These are phyloP conservation scores for Acanthamoeba castellanii DNA, from an alignment of 208 protist species.

Conservation along the genomic window DNA sequence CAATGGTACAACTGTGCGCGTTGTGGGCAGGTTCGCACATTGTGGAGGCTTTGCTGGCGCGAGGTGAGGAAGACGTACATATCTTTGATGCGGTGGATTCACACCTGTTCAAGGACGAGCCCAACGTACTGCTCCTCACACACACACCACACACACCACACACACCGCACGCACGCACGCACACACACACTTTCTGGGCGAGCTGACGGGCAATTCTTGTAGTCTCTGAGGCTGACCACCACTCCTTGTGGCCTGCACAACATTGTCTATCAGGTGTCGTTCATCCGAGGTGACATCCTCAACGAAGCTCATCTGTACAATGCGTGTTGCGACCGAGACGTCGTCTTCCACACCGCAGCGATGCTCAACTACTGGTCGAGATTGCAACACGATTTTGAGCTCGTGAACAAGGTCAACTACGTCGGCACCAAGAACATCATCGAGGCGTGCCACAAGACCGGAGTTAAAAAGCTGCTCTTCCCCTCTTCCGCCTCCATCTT, in stretches of 20 bases:
- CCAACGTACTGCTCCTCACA: not conserved
- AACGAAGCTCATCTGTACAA: constrained; percentile 6
- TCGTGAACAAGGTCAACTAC: not conserved
- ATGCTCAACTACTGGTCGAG: constrained; percentile 52
- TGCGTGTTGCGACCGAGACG: not conserved
- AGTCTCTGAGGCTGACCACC: no score
- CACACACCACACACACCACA: no score
- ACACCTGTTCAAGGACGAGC: not conserved
- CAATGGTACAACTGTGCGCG: not conserved
- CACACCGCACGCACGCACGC: not conserved
- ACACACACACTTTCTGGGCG: not conserved
- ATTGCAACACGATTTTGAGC: not conserved
- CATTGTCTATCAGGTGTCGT: not conserved
- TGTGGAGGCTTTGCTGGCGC: constrained; percentile 41
- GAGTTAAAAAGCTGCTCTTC: constrained; percentile 25
- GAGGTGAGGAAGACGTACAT: not conserved
- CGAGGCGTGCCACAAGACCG: not conserved
- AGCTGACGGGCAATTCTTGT: no score
- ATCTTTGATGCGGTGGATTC: not conserved
- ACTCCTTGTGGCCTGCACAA: no score
- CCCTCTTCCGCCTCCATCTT: not conserved
- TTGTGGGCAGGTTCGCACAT: constrained; percentile 19
- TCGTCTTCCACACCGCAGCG: constrained; percentile 41
- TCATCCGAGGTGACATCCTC: constrained; percentile 50
- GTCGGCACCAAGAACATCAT: constrained; percentile 17